phyloP scores from a whole-genome alignment of 345 rosid genomes.

The Erysimum cheiranthoides region DNA sequence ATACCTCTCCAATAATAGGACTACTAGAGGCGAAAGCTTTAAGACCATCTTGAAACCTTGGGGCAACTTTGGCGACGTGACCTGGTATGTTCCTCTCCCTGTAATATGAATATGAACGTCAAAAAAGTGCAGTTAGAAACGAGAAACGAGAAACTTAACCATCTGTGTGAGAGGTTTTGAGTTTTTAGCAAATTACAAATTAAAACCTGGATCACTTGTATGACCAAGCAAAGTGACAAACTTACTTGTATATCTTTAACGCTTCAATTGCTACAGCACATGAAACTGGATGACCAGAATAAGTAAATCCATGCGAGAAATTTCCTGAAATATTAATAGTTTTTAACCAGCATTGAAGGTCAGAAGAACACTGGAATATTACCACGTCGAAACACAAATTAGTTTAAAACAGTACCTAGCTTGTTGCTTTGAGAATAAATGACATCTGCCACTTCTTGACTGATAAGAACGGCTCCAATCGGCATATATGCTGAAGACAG shows the following conservation, averaged over 20 bases:
- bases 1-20: no score
- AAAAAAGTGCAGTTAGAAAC: no score
- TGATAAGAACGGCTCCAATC: slow-evolving; percentile 86
- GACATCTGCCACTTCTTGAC: slow-evolving; percentile 86
- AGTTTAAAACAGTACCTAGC: slow-evolving; percentile 62
- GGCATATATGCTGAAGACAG: slow-evolving; percentile 95
- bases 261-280: slow-evolving; percentile 92
- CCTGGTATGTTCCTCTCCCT: no score
- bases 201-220: no score
- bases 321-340: slow-evolving; percentile 51
- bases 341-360: neutral
- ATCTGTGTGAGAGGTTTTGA: no score
- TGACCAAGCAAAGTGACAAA: no score
- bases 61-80: no score
- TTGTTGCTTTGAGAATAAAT: slow-evolving; percentile 91
- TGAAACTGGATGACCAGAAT: slow-evolving; percentile 95
- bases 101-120: no score
- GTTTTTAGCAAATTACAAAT: no score
- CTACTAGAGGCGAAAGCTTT: no score
- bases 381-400: neutral
- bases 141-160: no score
- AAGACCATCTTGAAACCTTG: no score
- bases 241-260: slow-evolving; percentile 75
- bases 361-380: slow-evolving; percentile 1
- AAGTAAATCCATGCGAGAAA: slow-evolving; percentile 95